Evolutionary conservation across 1,284 basidiomycete species (phyloP).

Genomic region (Cutaneotrichosporon sp.): DNA sequence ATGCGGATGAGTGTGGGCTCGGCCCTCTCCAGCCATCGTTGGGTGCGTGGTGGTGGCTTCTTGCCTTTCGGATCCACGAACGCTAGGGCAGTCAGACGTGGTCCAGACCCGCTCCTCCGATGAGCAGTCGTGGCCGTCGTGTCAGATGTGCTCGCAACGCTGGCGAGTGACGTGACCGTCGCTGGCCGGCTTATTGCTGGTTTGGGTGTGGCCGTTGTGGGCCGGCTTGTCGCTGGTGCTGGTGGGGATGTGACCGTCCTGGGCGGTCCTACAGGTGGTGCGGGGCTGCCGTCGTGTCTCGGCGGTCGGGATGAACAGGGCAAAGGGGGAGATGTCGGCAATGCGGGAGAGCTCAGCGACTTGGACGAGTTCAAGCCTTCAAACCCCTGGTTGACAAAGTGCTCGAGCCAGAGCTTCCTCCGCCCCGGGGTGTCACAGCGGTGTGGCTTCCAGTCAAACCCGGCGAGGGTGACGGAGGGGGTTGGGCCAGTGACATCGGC

Average conservation of each 20-base stretch:
- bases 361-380: neutral
- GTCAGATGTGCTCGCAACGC: neutral
- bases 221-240: too few species aligned
- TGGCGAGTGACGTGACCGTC: neutral
- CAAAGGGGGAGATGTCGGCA: too few species aligned
- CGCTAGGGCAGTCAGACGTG: neutral
- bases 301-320: too few species aligned
- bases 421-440: neutral
- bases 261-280: too few species aligned
- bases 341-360: too few species aligned
- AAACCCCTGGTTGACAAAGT: neutral
- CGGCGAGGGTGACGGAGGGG: neutral
- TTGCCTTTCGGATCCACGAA: neutral
- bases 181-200: neutral
- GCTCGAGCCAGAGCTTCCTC: neutral
- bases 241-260: too few species aligned
- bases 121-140: too few species aligned
- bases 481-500: neutral
- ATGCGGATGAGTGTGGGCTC: neutral
- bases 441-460: neutral
- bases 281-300: too few species aligned
- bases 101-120: neutral
- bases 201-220: too few species aligned
- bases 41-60: neutral
- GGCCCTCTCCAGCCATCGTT: neutral